A percentile compares a stretch with the other conserved stretches of the same genome.
These are phyloP conservation scores for Schizophyllum amplum DNA, from an alignment of 1,284 basidiomycete species.

Conservation along the genomic window DNA sequence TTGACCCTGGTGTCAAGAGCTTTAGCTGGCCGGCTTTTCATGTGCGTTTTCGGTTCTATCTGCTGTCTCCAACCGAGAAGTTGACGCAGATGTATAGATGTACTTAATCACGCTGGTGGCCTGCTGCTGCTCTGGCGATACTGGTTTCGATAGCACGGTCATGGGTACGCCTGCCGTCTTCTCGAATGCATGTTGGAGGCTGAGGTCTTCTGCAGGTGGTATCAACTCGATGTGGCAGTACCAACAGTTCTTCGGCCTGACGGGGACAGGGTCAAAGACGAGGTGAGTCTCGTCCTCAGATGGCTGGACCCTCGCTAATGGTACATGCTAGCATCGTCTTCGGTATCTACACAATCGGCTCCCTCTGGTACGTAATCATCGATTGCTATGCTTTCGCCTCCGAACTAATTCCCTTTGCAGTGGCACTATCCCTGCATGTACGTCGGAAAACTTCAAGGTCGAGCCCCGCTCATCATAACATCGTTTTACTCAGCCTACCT, in stretches of 20 bases:
- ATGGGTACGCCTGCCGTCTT: constrained; percentile 15
- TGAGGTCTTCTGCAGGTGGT: constrained; percentile 22
- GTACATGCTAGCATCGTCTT: constrained; percentile 35
- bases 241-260: constrained; percentile 39
- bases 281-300: constrained; percentile 20
- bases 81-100: constrained; percentile 20
- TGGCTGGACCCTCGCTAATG: constrained; percentile 1
- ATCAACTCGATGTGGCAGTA: constrained; percentile 46
- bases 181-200: neutral
- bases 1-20: constrained; percentile 40
- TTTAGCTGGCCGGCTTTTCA: constrained; percentile 31
- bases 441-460: too few species aligned
- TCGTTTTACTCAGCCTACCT: constrained; percentile 26
- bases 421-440: constrained; percentile 38
- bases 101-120: constrained; percentile 36
- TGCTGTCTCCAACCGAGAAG: constrained; percentile 5
- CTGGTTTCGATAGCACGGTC: constrained; percentile 42
- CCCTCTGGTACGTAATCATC: constrained; percentile 24
- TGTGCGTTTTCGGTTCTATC: constrained; percentile 19
- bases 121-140: constrained; percentile 43
- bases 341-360: constrained; percentile 43
- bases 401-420: constrained; percentile 15
- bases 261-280: constrained; percentile 33
- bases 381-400: neutral
- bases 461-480: too few species aligned